These are phyloP conservation scores for Thalia dealbata DNA, from an alignment of 176 grass and related monocot species.

Conservation along the genomic window DNA sequence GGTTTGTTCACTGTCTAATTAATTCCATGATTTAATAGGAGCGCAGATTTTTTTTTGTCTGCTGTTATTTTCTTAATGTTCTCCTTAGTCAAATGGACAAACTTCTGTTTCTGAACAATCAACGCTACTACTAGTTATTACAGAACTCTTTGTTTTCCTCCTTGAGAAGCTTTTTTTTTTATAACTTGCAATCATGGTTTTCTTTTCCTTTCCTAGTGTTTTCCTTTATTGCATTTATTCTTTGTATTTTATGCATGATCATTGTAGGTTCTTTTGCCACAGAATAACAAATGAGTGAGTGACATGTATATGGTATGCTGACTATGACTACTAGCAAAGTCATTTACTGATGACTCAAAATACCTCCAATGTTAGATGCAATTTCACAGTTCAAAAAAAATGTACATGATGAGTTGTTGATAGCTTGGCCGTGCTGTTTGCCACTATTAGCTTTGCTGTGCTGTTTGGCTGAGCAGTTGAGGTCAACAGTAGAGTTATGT, in stretches of 20 bases:
- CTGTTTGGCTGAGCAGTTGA: background rate
- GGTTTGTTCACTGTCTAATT: background rate
- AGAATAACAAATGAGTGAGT: background rate
- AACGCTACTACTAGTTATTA: too few species aligned
- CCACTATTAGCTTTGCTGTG: background rate
- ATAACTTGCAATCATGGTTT: background rate
- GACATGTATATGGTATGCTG: background rate
- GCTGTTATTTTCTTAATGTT: background rate
- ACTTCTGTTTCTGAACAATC: too few species aligned
- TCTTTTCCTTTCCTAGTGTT: background rate
- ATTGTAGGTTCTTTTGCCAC: too few species aligned
- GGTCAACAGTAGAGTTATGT: background rate
- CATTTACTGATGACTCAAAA: too few species aligned
- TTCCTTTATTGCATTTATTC: too few species aligned
- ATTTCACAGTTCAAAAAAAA: too few species aligned
- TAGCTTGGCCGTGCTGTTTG: background rate
- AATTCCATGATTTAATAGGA: background rate
- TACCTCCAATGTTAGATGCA: too few species aligned
- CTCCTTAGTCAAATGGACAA: background rate
- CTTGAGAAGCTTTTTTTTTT: too few species aligned
- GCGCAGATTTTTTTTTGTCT: background rate
- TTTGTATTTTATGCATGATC: too few species aligned
- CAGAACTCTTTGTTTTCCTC: too few species aligned
- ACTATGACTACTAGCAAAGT: too few species aligned
- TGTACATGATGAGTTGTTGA: background rate